These are phyloP conservation scores for Ocimum tenuiflorum DNA, from an alignment of 257 asterid genomes.

Conservation along the genomic window DNA sequence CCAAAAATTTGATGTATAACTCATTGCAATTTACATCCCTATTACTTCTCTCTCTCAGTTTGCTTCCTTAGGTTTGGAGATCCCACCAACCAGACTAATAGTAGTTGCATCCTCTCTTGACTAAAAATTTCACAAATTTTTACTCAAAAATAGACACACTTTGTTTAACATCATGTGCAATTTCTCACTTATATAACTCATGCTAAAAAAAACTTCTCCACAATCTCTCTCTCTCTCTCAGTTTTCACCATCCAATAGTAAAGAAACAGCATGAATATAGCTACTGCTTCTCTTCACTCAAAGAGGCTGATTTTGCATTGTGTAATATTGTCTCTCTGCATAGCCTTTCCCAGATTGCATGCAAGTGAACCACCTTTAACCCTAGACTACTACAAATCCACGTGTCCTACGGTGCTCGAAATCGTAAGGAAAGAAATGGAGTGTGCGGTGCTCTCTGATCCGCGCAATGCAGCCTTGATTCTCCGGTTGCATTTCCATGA, in stretches of 20 bases:
- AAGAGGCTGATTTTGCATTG: conserved; percentile 29
- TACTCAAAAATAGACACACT: conserved; percentile 26
- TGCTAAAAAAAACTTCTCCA: conserved; percentile 23
- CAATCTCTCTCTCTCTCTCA: conserved; percentile 8
- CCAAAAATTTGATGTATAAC: too few species aligned
- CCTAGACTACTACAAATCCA: conserved; percentile 59
- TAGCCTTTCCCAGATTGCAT: conserved; percentile 12
- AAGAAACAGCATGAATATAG: conserved; percentile 24
- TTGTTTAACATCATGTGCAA: conserved; percentile 15
- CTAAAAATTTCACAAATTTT: conserved; percentile 30
- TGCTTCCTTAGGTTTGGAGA: conserved; percentile 38
- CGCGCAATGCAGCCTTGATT: conserved; percentile 81
- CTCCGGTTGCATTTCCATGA: conserved; percentile 73
- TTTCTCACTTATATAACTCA: conserved; percentile 35
- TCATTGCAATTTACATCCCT: conserved; percentile 46
- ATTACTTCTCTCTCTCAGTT: conserved; percentile 30
- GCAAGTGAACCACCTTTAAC: conserved; percentile 63
- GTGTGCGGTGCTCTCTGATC: conserved; percentile 78
- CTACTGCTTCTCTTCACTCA: conserved; percentile 18
- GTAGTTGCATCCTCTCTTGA: conserved; percentile 92
- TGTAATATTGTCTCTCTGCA: conserved; percentile 24
- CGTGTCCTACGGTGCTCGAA: conserved; percentile 59
- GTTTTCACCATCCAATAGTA: neutral
- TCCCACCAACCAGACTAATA: conserved; percentile 53
- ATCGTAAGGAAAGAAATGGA: conserved; percentile 76